Conservation (phyloP, 2,329 filamentous ascomycete species). For the Aphanocladium album region DNA sequence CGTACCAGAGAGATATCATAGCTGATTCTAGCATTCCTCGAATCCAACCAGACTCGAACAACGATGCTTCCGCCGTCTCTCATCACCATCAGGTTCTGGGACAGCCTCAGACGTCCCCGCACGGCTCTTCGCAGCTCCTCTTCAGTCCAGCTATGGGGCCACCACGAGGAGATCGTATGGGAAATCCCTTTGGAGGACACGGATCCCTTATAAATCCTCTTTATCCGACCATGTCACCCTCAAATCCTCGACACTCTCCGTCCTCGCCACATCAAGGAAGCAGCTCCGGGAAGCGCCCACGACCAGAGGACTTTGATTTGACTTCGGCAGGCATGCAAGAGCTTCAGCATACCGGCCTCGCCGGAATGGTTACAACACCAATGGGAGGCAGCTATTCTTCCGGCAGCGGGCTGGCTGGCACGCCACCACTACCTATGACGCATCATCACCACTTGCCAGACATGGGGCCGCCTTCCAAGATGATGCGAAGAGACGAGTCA, state of each 20-base stretch:
- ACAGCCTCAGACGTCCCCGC: conserved; percentile 13
- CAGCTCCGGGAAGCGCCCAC: conserved; percentile 40
- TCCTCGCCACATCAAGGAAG: conserved; percentile 30
- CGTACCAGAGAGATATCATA: conserved; percentile 10
- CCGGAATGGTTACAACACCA: conserved; percentile 49
- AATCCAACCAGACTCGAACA: conserved; percentile 9
- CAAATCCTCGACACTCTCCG: conserved; percentile 25
- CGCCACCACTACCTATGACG: conserved; percentile 18
- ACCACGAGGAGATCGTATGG: conserved; percentile 50
- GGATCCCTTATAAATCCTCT: conserved; percentile 47
- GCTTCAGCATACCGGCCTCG: conserved; percentile 51
- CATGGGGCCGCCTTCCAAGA: conserved; percentile 63
- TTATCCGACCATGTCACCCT: conserved; percentile 45
- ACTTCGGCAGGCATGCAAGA: conserved; percentile 46
- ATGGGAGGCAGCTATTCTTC: conserved; percentile 47
- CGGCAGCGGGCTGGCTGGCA: conserved; percentile 18
- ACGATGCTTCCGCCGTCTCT: background rate
- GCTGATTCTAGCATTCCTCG: conserved; percentile 6
- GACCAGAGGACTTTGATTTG: conserved; percentile 56
- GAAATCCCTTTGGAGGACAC: conserved; percentile 47
- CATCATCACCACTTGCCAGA: conserved; percentile 77
- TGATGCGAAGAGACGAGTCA: conserved; percentile 56
- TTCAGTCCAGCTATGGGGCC: conserved; percentile 40
- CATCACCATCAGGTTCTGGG: conserved; percentile 8
- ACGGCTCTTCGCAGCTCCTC: conserved; percentile 10